Conservation (phyloP, 352 stramenopile species). For the Pythium apleroticum region DNA sequence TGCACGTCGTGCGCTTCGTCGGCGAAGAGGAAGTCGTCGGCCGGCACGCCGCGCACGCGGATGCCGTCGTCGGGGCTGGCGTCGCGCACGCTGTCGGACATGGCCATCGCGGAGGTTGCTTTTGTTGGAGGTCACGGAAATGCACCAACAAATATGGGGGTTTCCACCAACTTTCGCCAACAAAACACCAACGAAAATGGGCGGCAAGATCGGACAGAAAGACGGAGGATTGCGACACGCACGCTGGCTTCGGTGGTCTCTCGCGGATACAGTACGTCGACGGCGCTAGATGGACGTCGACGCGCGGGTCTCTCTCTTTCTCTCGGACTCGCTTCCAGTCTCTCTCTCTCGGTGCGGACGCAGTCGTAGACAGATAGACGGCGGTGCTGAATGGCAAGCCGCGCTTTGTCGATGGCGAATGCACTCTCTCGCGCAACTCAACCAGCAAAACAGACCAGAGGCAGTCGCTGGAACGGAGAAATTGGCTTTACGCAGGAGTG, state of each 20-base stretch:
- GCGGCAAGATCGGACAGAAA: not conserved
- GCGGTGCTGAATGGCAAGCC: constrained; percentile 5
- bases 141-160: not conserved
- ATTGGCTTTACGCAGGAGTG: not conserved
- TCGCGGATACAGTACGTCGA: not conserved
- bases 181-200: not conserved
- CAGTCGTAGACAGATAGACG: not conserved
- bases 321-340: not conserved
- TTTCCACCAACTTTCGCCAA: not conserved
- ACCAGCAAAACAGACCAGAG: constrained; percentile 10
- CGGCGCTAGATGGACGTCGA: not conserved
- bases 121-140: not conserved
- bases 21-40: constrained; percentile 22
- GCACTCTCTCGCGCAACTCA: constrained; percentile 24
- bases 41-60: constrained; percentile 26
- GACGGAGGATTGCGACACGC: not conserved
- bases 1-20: constrained; percentile 16
- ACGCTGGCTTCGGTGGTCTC: not conserved
- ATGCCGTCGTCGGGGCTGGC: constrained; percentile 37
- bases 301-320: not conserved
- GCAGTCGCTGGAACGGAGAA: constrained; percentile 29
- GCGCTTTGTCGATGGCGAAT: not conserved
- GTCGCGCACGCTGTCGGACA: constrained; percentile 37
- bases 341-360: not conserved
- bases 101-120: constrained; percentile 32